Evolutionary conservation across 495 filamentous ascomycete genomes (phyloP).

Genomic region (Penicillium samsonianum): DNA sequence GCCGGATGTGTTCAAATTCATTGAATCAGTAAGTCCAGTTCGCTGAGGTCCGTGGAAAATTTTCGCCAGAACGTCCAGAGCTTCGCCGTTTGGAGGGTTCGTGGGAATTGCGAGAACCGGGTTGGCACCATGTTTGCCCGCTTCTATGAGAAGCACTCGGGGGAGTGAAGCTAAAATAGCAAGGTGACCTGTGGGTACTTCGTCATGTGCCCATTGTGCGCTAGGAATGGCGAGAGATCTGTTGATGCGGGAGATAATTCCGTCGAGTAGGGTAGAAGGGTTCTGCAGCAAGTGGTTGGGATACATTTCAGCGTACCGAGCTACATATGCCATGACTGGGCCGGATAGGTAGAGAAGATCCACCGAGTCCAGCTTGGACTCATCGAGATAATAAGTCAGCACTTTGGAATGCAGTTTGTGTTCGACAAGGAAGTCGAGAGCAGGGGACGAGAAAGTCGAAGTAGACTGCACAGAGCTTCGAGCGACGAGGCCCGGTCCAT

Average conservation of each 20-base stretch:
- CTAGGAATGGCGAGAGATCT: slow-evolving; percentile 46
- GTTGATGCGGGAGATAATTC: slow-evolving; percentile 49
- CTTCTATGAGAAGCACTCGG: slow-evolving; percentile 53
- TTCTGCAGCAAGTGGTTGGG: slow-evolving; percentile 55
- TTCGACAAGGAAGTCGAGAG: slow-evolving; percentile 56
- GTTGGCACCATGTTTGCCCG: slow-evolving; percentile 44
- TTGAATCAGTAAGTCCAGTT: slow-evolving; percentile 26
- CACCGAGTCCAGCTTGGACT: slow-evolving; percentile 51
- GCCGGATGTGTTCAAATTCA: slow-evolving; percentile 35
- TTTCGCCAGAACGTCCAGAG: slow-evolving; percentile 53
- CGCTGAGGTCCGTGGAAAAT: slow-evolving; percentile 56
- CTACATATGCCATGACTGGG: slow-evolving; percentile 58
- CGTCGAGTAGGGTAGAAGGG: slow-evolving; percentile 37
- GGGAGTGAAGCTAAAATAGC: slow-evolving; percentile 60
- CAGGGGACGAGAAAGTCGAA: slow-evolving; percentile 51
- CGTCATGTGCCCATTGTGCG: slow-evolving; percentile 53
- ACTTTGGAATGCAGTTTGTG: slow-evolving; percentile 53
- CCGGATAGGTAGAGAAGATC: slow-evolving; percentile 55
- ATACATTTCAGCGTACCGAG: slow-evolving; percentile 56
- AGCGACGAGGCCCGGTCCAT: slow-evolving; percentile 39
- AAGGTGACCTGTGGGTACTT: slow-evolving; percentile 55
- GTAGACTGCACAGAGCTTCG: slow-evolving; percentile 35
- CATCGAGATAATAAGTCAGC: slow-evolving; percentile 55
- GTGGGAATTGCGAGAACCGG: slow-evolving; percentile 53
- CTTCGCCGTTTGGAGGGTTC: slow-evolving; percentile 52